These are phyloP conservation scores for Cymodocea nodosa DNA, from an alignment of 116 monocot species.

Conservation along the genomic window DNA sequence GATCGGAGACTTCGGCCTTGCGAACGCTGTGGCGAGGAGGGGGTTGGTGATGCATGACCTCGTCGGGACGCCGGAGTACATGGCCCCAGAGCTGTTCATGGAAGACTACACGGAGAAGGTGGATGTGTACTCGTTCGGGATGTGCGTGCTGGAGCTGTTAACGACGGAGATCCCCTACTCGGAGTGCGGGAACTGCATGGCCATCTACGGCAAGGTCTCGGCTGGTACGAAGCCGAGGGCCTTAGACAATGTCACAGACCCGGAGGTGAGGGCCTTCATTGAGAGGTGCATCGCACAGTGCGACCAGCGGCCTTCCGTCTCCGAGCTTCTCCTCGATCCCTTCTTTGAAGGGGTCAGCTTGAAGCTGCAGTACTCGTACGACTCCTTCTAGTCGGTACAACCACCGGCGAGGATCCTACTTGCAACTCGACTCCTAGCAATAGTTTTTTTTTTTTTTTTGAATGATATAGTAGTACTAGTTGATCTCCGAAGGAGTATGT, in stretches of 20 bases:
- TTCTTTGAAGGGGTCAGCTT: slow-evolving; percentile 37
- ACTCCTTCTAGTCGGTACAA: too few relatives aligned
- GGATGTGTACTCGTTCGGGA: slow-evolving; percentile 77
- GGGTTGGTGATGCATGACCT: slow-evolving; percentile 35
- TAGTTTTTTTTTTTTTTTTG: too few relatives aligned
- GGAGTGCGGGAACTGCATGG: slow-evolving; percentile 48
- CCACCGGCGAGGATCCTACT: too few relatives aligned
- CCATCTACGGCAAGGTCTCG: slow-evolving; percentile 57
- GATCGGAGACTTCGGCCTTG: slow-evolving; percentile 79
- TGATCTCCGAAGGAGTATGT: too few relatives aligned
- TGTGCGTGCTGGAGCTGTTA: slow-evolving; percentile 78
- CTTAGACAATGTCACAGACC: slow-evolving; percentile 26
- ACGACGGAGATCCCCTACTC: slow-evolving; percentile 64
- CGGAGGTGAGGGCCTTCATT: slow-evolving; percentile 40
- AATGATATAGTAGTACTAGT: too few relatives aligned
- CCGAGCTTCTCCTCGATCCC: slow-evolving; percentile 48
- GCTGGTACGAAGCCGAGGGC: slow-evolving; percentile 27
- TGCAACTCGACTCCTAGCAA: too few relatives aligned
- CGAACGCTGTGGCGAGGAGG: slow-evolving; percentile 30
- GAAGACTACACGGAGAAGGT: slow-evolving; percentile 71
- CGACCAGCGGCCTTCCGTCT: slow-evolving; percentile 34
- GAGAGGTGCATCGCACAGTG: slow-evolving; percentile 40
- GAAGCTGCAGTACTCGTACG: too few relatives aligned
- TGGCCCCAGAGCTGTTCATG: slow-evolving; percentile 75
- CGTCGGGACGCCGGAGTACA: slow-evolving; percentile 70